Conservation (phyloP, 208 protist species). For the Lotmaria passim region DNA sequence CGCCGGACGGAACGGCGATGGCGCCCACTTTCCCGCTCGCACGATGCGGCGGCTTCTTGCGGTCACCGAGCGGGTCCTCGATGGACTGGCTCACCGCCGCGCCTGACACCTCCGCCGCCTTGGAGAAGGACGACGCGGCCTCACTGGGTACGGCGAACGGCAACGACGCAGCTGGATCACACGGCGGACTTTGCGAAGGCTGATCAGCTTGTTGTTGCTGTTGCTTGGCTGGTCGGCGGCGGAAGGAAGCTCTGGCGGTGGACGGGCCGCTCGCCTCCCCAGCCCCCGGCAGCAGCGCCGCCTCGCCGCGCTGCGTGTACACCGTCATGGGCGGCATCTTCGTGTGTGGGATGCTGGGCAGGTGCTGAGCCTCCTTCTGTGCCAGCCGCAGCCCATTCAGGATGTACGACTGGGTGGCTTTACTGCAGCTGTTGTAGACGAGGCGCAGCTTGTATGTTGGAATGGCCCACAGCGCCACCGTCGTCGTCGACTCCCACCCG, state of each 20-base stretch:
- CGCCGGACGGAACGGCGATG: neutral
- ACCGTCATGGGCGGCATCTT: constrained; percentile 84
- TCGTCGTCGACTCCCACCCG: constrained; percentile 82
- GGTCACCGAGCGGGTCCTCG: neutral
- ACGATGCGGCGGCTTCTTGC: neutral
- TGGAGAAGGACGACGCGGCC: neutral
- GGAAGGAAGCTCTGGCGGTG: neutral
- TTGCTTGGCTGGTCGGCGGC: neutral
- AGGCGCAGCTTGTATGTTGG: constrained; percentile 74
- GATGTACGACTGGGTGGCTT: constrained; percentile 61
- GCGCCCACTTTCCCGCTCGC: neutral
- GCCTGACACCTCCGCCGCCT: neutral
- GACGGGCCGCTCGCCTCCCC: constrained; percentile 6
- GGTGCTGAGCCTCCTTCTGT: constrained; percentile 74
- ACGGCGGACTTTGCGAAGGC: constrained; percentile 1
- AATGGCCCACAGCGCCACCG: constrained; percentile 79
- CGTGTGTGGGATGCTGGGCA: constrained; percentile 50
- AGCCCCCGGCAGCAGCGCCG: constrained; percentile 13
- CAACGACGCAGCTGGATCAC: neutral
- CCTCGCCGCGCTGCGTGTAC: constrained; percentile 53
- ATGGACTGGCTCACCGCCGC: neutral
- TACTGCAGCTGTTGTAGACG: constrained; percentile 74
- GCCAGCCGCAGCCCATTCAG: constrained; percentile 52
- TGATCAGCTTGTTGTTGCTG: neutral
- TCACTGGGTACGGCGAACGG: neutral